These are phyloP conservation scores for Kodamaea kakaduensis DNA, from an alignment of 805 yeast genomes.

Conservation along the genomic window DNA sequence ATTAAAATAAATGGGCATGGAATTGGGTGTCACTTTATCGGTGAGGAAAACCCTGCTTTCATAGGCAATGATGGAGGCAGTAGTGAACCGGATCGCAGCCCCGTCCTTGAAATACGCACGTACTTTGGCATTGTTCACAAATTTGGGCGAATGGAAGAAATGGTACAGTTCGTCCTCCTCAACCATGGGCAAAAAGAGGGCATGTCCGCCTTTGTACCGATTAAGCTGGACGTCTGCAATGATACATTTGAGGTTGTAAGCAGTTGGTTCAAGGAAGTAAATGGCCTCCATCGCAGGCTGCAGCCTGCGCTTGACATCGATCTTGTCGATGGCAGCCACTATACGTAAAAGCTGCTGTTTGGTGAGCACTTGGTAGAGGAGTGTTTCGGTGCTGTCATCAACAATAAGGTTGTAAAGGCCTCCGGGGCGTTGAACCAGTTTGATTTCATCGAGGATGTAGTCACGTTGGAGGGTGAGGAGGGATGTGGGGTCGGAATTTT, in stretches of 20 bases:
- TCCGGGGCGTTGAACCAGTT: conserved; percentile 26
- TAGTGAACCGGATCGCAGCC: conserved; percentile 23
- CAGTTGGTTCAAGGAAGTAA: conserved; percentile 69
- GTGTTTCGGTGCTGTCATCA: conserved; percentile 50
- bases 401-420: conserved; percentile 42
- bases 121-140: conserved; percentile 29
- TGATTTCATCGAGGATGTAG: conserved; percentile 29
- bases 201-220: conserved; percentile 72
- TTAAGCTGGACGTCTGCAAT: conserved; percentile 67
- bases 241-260: conserved; percentile 70
- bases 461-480: conserved; percentile 27
- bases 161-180: conserved; percentile 17
- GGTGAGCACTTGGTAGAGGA: conserved; percentile 46
- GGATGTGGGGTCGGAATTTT: conserved; percentile 25
- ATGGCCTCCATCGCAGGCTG: conserved; percentile 71
- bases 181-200: conserved; percentile 59
- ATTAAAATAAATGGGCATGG: conserved; percentile 73
- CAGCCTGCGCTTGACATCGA: conserved; percentile 59
- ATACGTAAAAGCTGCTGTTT: conserved; percentile 47
- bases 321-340: conserved; percentile 60
- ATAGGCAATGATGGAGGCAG: conserved; percentile 50
- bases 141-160: conserved; percentile 20
- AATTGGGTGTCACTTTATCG: conserved; percentile 45
- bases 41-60: conserved; percentile 73
- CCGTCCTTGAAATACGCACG: conserved; percentile 30